phyloP scores from a whole-genome alignment of 2,329 filamentous ascomycete species.

The Chrysosporium queenslandicum region DNA sequence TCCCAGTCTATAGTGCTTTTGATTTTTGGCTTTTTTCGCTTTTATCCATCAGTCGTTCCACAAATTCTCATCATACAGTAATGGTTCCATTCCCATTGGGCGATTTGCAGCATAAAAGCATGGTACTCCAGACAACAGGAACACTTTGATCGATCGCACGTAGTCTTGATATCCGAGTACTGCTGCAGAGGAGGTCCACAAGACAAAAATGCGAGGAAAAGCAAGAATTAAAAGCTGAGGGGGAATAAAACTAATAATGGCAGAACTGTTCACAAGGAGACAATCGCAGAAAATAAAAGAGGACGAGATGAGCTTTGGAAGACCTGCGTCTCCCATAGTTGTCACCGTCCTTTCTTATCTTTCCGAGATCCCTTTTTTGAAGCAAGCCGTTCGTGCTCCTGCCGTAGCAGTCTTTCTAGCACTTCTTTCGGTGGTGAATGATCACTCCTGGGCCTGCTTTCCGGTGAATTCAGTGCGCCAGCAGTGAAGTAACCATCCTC shows the following conservation, averaged over 20 bases:
- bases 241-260: not conserved
- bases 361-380: conserved; percentile 23
- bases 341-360: conserved; percentile 24
- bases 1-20: conserved; percentile 1
- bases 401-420: conserved; percentile 28
- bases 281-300: not conserved
- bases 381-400: conserved; percentile 25
- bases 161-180: no score
- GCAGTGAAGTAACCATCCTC: conserved; percentile 30
- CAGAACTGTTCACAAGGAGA: not conserved
- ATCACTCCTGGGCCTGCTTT: conserved; percentile 2
- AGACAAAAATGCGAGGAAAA: not conserved
- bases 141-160: no score
- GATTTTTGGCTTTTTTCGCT: not conserved
- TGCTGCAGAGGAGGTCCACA: no score
- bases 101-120: not conserved
- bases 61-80: not conserved
- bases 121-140: not conserved
- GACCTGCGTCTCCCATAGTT: not conserved
- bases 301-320: not conserved
- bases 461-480: conserved; percentile 18
- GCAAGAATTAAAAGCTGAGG: no score
- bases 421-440: conserved; percentile 23
- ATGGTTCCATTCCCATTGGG: not conserved
- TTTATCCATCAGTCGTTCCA: not conserved